Evolutionary conservation across 495 filamentous ascomycete genomes (phyloP).

Genomic region (Penicillium simplicissimum): DNA sequence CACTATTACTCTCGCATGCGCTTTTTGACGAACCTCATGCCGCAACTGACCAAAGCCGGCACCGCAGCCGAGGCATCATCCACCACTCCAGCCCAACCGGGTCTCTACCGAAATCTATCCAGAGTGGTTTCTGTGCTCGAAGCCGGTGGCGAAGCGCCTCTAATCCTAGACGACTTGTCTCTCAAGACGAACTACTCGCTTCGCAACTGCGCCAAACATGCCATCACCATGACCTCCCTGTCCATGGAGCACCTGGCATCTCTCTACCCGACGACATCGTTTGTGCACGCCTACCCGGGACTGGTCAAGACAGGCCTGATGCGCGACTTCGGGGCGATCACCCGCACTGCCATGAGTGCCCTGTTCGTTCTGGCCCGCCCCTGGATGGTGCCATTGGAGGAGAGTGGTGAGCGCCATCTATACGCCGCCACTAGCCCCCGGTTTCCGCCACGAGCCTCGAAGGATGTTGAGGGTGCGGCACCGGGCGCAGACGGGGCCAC

Average conservation of each 20-base stretch:
- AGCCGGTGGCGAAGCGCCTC: conserved; percentile 50
- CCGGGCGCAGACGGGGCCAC: conserved; percentile 23
- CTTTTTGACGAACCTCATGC: conserved; percentile 64
- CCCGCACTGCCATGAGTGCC: conserved; percentile 10
- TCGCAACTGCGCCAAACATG: conserved; percentile 44
- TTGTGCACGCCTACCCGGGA: conserved; percentile 61
- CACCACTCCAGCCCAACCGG: background rate
- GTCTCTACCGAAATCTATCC: conserved; percentile 33
- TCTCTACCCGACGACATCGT: conserved; percentile 39
- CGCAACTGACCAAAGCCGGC: conserved; percentile 49
- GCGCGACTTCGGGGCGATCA: conserved; percentile 23
- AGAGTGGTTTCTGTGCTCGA: conserved; percentile 61
- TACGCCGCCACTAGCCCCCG: conserved; percentile 43
- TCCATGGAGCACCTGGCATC: conserved; percentile 17
- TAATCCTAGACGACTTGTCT: conserved; percentile 52
- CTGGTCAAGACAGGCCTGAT: conserved; percentile 47
- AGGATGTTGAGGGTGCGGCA: conserved; percentile 8
- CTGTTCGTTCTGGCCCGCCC: conserved; percentile 23
- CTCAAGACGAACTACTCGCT: conserved; percentile 36
- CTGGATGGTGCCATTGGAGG: conserved; percentile 33
- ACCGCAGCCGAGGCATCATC: background rate
- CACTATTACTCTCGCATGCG: conserved; percentile 67
- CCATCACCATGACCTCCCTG: conserved; percentile 50
- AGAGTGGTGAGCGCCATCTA: conserved; percentile 48
- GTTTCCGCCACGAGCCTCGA: conserved; percentile 28